Conservation (phyloP, 2,329 filamentous ascomycete genomes). For the Purpureocillium takamizusanense region DNA sequence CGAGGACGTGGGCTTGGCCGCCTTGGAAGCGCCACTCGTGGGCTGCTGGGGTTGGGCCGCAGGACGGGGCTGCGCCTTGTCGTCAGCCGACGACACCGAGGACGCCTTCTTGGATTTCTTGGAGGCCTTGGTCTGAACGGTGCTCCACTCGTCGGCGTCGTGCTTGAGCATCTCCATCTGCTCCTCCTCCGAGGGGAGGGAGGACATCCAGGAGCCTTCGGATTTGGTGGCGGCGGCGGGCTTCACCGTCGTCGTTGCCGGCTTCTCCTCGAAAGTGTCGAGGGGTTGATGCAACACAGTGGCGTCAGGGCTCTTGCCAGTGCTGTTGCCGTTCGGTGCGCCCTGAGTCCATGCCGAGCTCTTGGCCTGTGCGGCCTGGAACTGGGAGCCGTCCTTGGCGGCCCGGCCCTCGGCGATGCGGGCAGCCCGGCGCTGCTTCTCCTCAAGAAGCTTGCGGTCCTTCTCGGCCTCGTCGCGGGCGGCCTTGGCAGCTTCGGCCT, state of each 20-base stretch:
- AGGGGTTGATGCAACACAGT: conserved; percentile 38
- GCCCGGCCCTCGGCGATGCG: conserved; percentile 74
- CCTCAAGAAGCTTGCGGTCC: conserved; percentile 64
- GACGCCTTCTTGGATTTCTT: conserved; percentile 32
- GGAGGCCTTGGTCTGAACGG: conserved; percentile 41
- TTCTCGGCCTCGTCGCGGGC: conserved; percentile 70
- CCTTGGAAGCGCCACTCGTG: conserved; percentile 14
- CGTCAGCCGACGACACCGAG: conserved; percentile 21
- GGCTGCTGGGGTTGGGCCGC: conserved; percentile 21
- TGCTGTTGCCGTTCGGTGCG: conserved; percentile 20
- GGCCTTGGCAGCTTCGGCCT: conserved; percentile 71
- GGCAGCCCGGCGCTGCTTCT: conserved; percentile 75
- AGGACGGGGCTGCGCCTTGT: conserved; percentile 18
- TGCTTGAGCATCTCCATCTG: conserved; percentile 48
- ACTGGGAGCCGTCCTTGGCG: conserved; percentile 68
- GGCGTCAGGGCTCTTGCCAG: conserved; percentile 18
- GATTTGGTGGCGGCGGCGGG: conserved; percentile 21
- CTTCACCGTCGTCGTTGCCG: conserved; percentile 21
- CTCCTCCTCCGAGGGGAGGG: conserved; percentile 52
- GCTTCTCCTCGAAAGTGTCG: conserved; percentile 44
- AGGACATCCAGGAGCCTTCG: conserved; percentile 36
- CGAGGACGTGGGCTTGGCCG: conserved; percentile 20
- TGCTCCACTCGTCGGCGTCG: conserved; percentile 48
- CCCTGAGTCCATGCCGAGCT: conserved; percentile 35
- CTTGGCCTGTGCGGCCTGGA: conserved; percentile 34